Evolutionary conservation across 2,329 filamentous ascomycete genomes (phyloP).

Genomic region (Colletotrichum costaricense): DNA sequence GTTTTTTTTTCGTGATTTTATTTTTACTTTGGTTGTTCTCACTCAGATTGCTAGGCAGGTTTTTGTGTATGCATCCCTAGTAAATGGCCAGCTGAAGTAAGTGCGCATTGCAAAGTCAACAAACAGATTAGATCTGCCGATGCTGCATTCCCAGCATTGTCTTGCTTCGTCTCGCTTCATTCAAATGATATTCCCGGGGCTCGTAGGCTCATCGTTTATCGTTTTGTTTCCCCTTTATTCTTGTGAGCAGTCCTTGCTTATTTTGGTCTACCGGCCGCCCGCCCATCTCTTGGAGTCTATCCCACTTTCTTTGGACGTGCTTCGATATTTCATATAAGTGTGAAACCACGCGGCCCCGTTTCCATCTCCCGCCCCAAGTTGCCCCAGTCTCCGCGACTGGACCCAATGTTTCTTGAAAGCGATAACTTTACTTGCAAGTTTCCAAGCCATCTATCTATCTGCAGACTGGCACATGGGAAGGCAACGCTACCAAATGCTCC

Average conservation of each 20-base stretch:
- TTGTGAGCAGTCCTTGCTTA: not conserved
- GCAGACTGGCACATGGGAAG: too few relatives aligned
- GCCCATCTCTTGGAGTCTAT: not conserved
- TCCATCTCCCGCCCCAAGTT: not conserved
- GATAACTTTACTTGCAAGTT: not conserved
- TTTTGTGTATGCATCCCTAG: not conserved
- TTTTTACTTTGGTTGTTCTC: not conserved
- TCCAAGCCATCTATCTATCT: too few relatives aligned
- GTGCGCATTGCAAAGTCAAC: too few relatives aligned
- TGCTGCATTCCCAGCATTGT: not conserved
- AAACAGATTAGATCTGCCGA: not conserved
- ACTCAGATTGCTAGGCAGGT: not conserved
- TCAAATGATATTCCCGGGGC: not conserved
- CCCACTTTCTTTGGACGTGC: not conserved
- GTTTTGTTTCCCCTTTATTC: not conserved
- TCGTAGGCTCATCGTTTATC: not conserved
- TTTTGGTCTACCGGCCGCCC: not conserved
- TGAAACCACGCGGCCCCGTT: constrained; percentile 1
- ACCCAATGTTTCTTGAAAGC: not conserved
- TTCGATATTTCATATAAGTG: not conserved
- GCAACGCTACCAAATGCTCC: too few relatives aligned
- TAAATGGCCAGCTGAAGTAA: too few relatives aligned
- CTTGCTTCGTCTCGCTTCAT: not conserved
- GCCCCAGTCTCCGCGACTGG: not conserved
- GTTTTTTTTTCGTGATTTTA: not conserved